phyloP scores from a whole-genome alignment of 1,139 yeast species.

The Magnusiomyces suaveolens region DNA sequence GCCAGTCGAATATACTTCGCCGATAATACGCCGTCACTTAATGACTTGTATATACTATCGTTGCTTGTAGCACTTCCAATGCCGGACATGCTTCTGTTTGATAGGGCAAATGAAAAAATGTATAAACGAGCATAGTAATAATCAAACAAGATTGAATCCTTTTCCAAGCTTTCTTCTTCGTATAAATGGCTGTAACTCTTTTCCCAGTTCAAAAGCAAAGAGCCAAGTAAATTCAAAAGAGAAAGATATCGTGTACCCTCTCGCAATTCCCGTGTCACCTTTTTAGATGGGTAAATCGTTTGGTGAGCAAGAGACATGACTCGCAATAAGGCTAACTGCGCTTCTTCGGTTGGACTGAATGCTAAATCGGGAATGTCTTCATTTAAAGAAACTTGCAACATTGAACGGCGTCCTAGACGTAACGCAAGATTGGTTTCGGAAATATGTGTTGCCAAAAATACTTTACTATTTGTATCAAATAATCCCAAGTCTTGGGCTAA shows the following conservation, averaged over 20 bases:
- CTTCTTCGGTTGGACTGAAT: constrained; percentile 60
- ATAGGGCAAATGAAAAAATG: constrained; percentile 69
- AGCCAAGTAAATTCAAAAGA: constrained; percentile 60
- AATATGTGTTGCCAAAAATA: constrained; percentile 73
- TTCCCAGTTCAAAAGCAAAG: constrained; percentile 72
- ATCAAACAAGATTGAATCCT: constrained; percentile 70
- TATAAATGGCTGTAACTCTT: constrained; percentile 49
- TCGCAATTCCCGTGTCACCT: constrained; percentile 31
- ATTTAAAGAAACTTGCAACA: constrained; percentile 29
- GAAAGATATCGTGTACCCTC: constrained; percentile 55
- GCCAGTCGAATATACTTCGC: constrained; percentile 74
- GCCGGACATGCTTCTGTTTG: constrained; percentile 36
- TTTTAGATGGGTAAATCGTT: constrained; percentile 49
- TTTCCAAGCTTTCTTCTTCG: constrained; percentile 46
- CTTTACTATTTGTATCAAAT: constrained; percentile 61
- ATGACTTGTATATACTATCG: constrained; percentile 16
- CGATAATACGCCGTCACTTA: constrained; percentile 33
- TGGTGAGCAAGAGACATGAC: constrained; percentile 79
- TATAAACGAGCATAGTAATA: constrained; percentile 76
- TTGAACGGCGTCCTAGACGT: constrained; percentile 32
- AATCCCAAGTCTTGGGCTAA: constrained; percentile 81
- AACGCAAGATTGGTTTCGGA: constrained; percentile 52
- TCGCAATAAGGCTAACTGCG: constrained; percentile 68
- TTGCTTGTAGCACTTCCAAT: constrained; percentile 4
- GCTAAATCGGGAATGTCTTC: constrained; percentile 30